Percentiles rank a stretch among this genome's conserved stretches.
Evolutionary conservation across 2,329 filamentous ascomycete species (phyloP).

Genomic region (Esteya vermicola): DNA sequence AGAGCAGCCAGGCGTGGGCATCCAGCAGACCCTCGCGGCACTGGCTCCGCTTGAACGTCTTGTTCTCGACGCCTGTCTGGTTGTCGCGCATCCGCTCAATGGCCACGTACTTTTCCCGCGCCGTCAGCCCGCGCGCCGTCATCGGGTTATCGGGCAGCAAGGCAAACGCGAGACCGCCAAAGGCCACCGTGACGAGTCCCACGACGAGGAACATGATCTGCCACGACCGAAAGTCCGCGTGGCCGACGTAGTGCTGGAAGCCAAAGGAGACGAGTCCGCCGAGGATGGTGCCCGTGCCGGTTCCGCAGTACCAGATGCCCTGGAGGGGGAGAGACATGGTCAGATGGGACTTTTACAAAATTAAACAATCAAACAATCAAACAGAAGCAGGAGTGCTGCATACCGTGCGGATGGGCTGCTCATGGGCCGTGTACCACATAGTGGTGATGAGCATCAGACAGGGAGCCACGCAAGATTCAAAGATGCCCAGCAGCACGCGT

Average conservation of each 20-base stretch:
- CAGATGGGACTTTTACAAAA: too few species aligned
- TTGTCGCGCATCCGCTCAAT: conserved; percentile 44
- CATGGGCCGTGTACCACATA: conserved; percentile 59
- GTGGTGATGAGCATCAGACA: conserved; percentile 54
- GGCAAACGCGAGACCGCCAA: conserved; percentile 34
- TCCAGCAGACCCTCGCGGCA: conserved; percentile 26
- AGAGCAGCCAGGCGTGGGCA: conserved; percentile 23
- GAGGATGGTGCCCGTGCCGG: conserved; percentile 23
- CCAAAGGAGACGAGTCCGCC: conserved; percentile 25
- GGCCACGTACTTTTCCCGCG: conserved; percentile 42
- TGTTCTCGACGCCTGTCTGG: conserved; percentile 53
- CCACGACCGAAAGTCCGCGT: conserved; percentile 41
- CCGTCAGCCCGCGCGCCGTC: conserved; percentile 31
- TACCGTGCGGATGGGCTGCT: conserved; percentile 51
- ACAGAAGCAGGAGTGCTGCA: too few species aligned
- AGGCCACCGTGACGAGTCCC: conserved; percentile 32
- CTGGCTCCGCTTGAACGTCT: conserved; percentile 52
- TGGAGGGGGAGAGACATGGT: too few species aligned
- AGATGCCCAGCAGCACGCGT: conserved; percentile 55
- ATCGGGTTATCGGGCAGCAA: conserved; percentile 28
- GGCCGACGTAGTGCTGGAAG: conserved; percentile 18
- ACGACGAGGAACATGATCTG: conserved; percentile 46
- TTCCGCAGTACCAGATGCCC: conserved; percentile 54
- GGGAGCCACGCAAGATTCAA: conserved; percentile 54
- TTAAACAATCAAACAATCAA: too few species aligned